These are phyloP conservation scores for Kuraishia hungarica DNA, from an alignment of 805 yeast species.

Conservation along the genomic window DNA sequence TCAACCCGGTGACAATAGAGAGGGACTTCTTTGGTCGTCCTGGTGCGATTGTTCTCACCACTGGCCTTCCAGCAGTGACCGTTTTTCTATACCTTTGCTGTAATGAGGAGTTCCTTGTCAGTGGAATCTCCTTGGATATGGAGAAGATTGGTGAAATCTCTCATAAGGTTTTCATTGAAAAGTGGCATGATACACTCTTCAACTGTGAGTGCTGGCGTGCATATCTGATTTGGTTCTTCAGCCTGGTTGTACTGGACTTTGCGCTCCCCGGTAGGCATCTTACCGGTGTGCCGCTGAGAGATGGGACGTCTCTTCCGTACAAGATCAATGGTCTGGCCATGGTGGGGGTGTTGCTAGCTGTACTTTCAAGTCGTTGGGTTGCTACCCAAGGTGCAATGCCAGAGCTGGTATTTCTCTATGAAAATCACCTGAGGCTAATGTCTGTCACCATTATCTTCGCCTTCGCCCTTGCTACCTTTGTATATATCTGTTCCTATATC, in stretches of 20 bases:
- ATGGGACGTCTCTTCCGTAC: slow-evolving; percentile 62
- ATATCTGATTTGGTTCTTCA: slow-evolving; percentile 67
- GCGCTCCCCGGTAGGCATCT: slow-evolving; percentile 61
- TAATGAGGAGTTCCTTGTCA: slow-evolving; percentile 48
- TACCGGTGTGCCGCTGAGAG: slow-evolving; percentile 66
- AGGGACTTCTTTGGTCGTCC: slow-evolving; percentile 71
- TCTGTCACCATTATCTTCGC: slow-evolving; percentile 59
- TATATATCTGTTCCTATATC: slow-evolving; percentile 60
- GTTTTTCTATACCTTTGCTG: slow-evolving; percentile 50
- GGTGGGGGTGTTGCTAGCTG: slow-evolving; percentile 25
- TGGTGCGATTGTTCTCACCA: slow-evolving; percentile 63
- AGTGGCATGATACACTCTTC: slow-evolving; percentile 21
- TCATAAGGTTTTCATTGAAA: neutral
- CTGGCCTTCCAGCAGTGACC: slow-evolving; percentile 60
- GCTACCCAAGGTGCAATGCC: slow-evolving; percentile 53
- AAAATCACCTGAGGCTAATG: slow-evolving; percentile 57
- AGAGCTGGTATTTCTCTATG: slow-evolving; percentile 70
- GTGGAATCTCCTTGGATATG: slow-evolving; percentile 38
- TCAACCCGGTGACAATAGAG: slow-evolving; percentile 68
- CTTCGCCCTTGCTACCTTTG: slow-evolving; percentile 48
- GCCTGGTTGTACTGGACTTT: slow-evolving; percentile 53
- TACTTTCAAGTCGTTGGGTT: slow-evolving; percentile 44
- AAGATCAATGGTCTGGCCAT: slow-evolving; percentile 75
- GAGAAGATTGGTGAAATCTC: slow-evolving; percentile 19
- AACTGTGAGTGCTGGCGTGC: slow-evolving; percentile 48